Evolutionary conservation across 2,329 filamentous ascomycete species (phyloP).

Genomic region (Plenodomus biglobosus): DNA sequence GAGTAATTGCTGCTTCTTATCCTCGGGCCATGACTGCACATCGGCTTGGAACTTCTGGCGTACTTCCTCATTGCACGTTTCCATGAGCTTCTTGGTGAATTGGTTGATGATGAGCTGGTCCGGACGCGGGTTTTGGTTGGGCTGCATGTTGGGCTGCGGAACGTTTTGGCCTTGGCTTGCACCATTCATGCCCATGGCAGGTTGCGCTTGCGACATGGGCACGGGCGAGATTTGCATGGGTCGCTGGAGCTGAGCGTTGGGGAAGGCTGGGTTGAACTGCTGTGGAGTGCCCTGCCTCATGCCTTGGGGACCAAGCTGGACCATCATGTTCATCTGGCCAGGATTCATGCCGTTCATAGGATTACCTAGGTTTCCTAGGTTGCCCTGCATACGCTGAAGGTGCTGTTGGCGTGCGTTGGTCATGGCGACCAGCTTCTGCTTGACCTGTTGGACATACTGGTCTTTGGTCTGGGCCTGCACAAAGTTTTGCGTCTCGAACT

Average conservation of each 20-base stretch:
- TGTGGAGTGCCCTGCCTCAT: conserved; percentile 46
- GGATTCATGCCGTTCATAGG: conserved; percentile 35
- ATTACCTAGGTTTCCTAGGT: conserved; percentile 28
- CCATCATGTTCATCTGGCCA: conserved; percentile 42
- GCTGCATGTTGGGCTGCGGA: conserved; percentile 38
- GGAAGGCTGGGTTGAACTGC: conserved; percentile 48
- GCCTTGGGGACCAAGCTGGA: conserved; percentile 38
- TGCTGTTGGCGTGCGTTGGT: conserved; percentile 34
- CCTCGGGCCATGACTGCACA: conserved; percentile 49
- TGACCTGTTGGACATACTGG: conserved; percentile 34
- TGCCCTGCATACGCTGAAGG: conserved; percentile 27
- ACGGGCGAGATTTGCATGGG: conserved; percentile 56
- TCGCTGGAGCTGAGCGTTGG: conserved; percentile 53
- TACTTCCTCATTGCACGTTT: conserved; percentile 52
- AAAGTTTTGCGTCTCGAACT: conserved; percentile 35
- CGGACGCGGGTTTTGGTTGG: conserved; percentile 22
- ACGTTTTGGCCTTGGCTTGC: conserved; percentile 33
- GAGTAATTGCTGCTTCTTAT: conserved; percentile 51
- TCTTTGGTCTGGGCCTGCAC: conserved; percentile 31
- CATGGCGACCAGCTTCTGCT: conserved; percentile 34
- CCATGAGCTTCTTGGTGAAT: conserved; percentile 52
- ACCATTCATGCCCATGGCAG: conserved; percentile 38
- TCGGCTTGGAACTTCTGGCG: conserved; percentile 47
- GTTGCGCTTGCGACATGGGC: conserved; percentile 38
- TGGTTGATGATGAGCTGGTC: conserved; percentile 44